Conservation (phyloP, 805 yeast genomes). For the Blastobotrys chiropterorum region DNA sequence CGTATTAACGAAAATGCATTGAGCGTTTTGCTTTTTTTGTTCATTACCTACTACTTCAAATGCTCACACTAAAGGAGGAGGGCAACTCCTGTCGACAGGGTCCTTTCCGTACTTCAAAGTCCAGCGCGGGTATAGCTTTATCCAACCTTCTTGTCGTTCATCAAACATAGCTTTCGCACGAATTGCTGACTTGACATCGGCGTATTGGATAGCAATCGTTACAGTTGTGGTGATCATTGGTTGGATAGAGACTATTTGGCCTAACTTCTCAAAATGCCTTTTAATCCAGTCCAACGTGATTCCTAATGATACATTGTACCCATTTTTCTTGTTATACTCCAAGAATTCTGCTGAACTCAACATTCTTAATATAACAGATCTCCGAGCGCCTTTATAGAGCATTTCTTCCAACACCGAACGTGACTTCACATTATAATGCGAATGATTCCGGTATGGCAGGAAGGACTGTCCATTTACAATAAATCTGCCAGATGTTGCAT, state of each 20-base stretch:
- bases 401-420: constrained; percentile 1
- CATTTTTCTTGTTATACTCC: neutral
- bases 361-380: constrained; percentile 10
- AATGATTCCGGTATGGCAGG: neutral
- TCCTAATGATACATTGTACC: constrained; percentile 6
- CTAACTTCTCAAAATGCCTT: constrained; percentile 11
- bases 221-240: constrained; percentile 13
- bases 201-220: constrained; percentile 16
- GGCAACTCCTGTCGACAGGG: constrained; percentile 10
- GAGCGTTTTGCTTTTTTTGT: too few relatives aligned
- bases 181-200: constrained; percentile 20
- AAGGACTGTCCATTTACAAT: constrained; percentile 18
- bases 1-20: too few relatives aligned
- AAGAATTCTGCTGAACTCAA: neutral
- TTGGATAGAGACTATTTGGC: constrained; percentile 13
- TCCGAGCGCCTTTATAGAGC: constrained; percentile 7
- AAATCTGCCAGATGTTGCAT: constrained; percentile 18
- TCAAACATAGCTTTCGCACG: constrained; percentile 14
- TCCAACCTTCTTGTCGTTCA: neutral
- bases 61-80: constrained; percentile 6
- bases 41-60: too few relatives aligned
- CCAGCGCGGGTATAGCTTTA: constrained; percentile 4
- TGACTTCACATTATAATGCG: neutral
- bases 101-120: constrained; percentile 9
- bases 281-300: constrained; percentile 12